Percentiles rank a stretch among this genome's conserved stretches.
Conservation (phyloP, 2,329 filamentous ascomycete genomes). For the Penicillium verrucosum region DNA sequence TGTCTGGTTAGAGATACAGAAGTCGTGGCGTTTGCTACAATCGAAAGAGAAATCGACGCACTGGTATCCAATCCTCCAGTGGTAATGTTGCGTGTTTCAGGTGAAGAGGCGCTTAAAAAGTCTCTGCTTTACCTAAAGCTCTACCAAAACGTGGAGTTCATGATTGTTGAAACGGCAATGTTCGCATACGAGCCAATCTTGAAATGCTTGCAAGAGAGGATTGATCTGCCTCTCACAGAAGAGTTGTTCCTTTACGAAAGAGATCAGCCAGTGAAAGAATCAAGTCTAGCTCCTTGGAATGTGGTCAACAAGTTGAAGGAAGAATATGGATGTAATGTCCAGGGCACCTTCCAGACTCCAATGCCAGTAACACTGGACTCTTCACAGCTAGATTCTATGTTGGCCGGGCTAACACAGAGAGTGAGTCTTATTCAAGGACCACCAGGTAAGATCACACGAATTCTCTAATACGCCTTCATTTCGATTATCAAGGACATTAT, state of each 20-base stretch:
- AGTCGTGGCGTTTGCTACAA: slow-evolving; percentile 59
- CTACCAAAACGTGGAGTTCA: slow-evolving; percentile 44
- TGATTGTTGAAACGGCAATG: slow-evolving; percentile 61
- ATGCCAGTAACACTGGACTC: slow-evolving; percentile 44
- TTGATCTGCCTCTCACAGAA: slow-evolving; percentile 55
- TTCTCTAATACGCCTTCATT: neutral
- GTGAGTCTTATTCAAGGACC: slow-evolving; percentile 69
- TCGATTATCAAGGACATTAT: neutral
- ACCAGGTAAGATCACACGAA: slow-evolving; percentile 52
- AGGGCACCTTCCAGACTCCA: slow-evolving; percentile 28
- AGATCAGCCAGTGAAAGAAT: slow-evolving; percentile 7
- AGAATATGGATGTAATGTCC: slow-evolving; percentile 27
- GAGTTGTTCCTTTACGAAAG: slow-evolving; percentile 47
- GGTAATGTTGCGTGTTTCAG: slow-evolving; percentile 53
- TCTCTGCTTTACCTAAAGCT: slow-evolving; percentile 47
- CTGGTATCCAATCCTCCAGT: slow-evolving; percentile 46
- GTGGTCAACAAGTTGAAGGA: slow-evolving; percentile 18
- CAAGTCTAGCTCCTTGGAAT: slow-evolving; percentile 8
- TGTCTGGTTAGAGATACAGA: slow-evolving; percentile 54
- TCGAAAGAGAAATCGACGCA: slow-evolving; percentile 52
- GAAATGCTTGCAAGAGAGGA: slow-evolving; percentile 55
- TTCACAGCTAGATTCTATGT: slow-evolving; percentile 57
- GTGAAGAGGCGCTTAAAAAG: slow-evolving; percentile 46
- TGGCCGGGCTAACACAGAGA: slow-evolving; percentile 51
- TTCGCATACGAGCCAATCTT: slow-evolving; percentile 70